Conservation (phyloP, 2,329 filamentous ascomycete genomes). For the Colletotrichum aenigma region DNA sequence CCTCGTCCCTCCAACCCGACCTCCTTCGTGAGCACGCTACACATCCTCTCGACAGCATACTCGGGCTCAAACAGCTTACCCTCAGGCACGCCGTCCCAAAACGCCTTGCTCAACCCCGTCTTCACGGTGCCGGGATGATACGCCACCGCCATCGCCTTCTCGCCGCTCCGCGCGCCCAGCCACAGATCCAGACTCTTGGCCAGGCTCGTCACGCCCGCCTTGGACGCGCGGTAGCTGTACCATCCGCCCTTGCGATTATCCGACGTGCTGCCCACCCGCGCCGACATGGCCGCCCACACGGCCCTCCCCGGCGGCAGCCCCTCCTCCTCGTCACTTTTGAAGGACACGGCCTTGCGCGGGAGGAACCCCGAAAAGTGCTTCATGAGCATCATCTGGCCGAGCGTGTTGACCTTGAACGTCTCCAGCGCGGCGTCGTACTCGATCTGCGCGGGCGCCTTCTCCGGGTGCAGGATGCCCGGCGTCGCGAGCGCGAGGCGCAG, state of each 20-base stretch:
- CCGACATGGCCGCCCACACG: slow-evolving; percentile 77
- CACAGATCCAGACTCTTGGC: slow-evolving; percentile 75
- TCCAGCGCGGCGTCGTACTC: slow-evolving; percentile 64
- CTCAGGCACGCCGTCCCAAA: slow-evolving; percentile 68
- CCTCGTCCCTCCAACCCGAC: slow-evolving; percentile 59
- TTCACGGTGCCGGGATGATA: slow-evolving; percentile 84
- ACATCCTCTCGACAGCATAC: slow-evolving; percentile 68
- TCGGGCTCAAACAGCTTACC: slow-evolving; percentile 69
- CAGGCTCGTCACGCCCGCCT: slow-evolving; percentile 74
- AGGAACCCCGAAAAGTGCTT: slow-evolving; percentile 77
- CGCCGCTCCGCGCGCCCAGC: slow-evolving; percentile 59
- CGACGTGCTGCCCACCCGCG: slow-evolving; percentile 74
- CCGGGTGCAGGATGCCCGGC: slow-evolving; percentile 74
- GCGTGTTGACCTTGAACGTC: slow-evolving; percentile 74
- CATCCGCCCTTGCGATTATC: slow-evolving; percentile 80
- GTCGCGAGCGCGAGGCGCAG: slow-evolving; percentile 73
- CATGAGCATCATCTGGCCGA: slow-evolving; percentile 76
- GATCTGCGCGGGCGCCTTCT: slow-evolving; percentile 73
- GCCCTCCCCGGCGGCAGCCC: slow-evolving; percentile 47
- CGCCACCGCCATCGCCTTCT: slow-evolving; percentile 69
- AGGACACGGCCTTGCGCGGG: slow-evolving; percentile 58
- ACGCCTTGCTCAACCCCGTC: slow-evolving; percentile 74
- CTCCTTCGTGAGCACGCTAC: slow-evolving; percentile 58
- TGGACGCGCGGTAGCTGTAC: slow-evolving; percentile 81
- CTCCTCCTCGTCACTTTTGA: slow-evolving; percentile 23